Conservation (phyloP, 768 basidiomycete genomes). For the Gloeostereum incarnatum region DNA sequence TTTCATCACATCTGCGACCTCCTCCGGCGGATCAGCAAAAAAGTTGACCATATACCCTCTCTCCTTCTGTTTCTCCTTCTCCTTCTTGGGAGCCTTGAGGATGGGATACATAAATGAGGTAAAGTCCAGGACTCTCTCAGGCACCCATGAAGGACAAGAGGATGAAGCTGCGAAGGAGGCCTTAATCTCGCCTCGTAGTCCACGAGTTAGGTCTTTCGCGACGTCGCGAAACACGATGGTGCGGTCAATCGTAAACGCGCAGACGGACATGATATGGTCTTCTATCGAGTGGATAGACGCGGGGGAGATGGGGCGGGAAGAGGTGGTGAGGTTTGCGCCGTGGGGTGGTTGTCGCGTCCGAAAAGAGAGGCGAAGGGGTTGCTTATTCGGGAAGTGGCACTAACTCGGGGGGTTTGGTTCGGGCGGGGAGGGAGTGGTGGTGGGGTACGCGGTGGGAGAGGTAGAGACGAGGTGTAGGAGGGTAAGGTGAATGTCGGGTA, state of each 20-base stretch:
- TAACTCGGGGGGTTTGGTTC: conserved; percentile 8
- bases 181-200: conserved; percentile 48
- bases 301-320: conserved; percentile 19
- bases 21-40: conserved; percentile 23
- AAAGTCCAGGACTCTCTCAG: conserved; percentile 50
- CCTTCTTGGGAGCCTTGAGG: conserved; percentile 20
- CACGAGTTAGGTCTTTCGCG: conserved; percentile 40
- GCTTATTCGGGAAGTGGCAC: conserved; percentile 38
- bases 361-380: conserved; percentile 83
- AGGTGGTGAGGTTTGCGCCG: conserved; percentile 17
- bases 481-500: conserved; percentile 43
- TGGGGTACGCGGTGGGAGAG: conserved; percentile 39
- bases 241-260: conserved; percentile 47
- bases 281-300: conserved; percentile 23
- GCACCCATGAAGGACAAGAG: conserved; percentile 31
- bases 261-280: not conserved
- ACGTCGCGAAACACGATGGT: conserved; percentile 45
- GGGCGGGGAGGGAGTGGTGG: conserved; percentile 25
- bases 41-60: not conserved
- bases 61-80: conserved; percentile 16
- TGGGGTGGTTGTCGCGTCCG: conserved; percentile 26
- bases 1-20: conserved; percentile 26
- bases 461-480: conserved; percentile 31
- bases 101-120: conserved; percentile 51
- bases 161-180: conserved; percentile 28